Percentiles rank a stretch among this genome's conserved stretches.
These are phyloP conservation scores for Solanum lycopersicoides DNA, from an alignment of 257 asterid genomes.

Conservation along the genomic window DNA sequence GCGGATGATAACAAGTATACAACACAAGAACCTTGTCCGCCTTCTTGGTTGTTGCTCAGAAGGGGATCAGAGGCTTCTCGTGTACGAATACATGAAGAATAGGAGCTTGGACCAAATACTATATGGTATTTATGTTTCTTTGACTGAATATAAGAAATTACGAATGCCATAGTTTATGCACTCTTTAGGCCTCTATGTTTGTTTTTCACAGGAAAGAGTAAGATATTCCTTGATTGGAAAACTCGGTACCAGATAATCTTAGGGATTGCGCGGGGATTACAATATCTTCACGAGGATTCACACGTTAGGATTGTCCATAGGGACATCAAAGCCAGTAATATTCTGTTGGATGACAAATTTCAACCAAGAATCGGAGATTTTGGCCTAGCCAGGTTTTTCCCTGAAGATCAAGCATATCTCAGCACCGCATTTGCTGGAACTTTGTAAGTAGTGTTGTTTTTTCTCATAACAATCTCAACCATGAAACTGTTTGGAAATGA, in stretches of 20 bases:
- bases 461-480: neutral
- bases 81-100: conserved; percentile 76
- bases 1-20: conserved; percentile 67
- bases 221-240: conserved; percentile 45
- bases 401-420: conserved; percentile 86
- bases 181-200: neutral
- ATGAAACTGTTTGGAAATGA: too few relatives aligned
- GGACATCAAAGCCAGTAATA: conserved; percentile 81
- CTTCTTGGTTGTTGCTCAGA: conserved; percentile 77
- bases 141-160: neutral
- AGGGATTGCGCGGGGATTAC: conserved; percentile 76
- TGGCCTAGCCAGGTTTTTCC: conserved; percentile 81
- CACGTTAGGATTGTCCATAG: conserved; percentile 71
- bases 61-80: conserved; percentile 62
- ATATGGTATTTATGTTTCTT: conserved; percentile 33
- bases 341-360: conserved; percentile 68
- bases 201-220: conserved; percentile 39
- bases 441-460: conserved; percentile 31
- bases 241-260: conserved; percentile 62
- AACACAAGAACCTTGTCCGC: conserved; percentile 74
- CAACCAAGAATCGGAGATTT: conserved; percentile 78
- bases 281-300: conserved; percentile 77
- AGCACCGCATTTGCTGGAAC: conserved; percentile 88
- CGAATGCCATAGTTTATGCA: neutral
- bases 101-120: conserved; percentile 63